Evolutionary conservation across 176 grass and related monocot species (phyloP).

Genomic region (Urochloa ruziziensis): DNA sequence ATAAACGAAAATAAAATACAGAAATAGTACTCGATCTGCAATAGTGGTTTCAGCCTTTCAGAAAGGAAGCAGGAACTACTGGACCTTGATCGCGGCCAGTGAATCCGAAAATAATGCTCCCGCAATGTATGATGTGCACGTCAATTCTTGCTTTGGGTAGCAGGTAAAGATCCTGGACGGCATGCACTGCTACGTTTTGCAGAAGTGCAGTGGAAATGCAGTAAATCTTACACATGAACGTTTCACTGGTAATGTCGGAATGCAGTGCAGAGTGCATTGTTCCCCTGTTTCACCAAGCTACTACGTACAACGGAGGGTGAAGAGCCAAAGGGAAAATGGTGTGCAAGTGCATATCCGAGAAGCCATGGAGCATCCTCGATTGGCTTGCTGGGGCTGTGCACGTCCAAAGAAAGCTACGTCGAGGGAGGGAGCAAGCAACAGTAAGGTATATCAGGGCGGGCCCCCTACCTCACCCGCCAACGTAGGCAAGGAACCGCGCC

Average conservation of each 20-base stretch:
- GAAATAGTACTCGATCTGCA: too few species aligned
- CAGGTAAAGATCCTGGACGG: neutral
- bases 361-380: neutral
- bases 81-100: too few species aligned
- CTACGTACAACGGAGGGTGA: neutral
- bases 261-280: neutral
- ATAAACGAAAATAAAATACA: too few species aligned
- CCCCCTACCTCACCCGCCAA: neutral
- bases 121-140: too few species aligned
- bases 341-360: neutral
- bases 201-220: neutral
- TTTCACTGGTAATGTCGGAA: neutral
- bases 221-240: too few species aligned
- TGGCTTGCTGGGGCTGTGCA: neutral
- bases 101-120: too few species aligned
- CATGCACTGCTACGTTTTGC: neutral
- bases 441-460: slow-evolving; percentile 8
- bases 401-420: neutral
- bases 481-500: neutral
- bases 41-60: too few species aligned
- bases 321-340: too few species aligned
- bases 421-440: neutral
- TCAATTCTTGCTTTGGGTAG: too few species aligned
- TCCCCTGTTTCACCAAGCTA: neutral
- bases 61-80: too few species aligned